Base-by-base conservation (phyloP, 2,329 filamentous ascomycete genomes). In the Trichoderma sp. region DNA sequence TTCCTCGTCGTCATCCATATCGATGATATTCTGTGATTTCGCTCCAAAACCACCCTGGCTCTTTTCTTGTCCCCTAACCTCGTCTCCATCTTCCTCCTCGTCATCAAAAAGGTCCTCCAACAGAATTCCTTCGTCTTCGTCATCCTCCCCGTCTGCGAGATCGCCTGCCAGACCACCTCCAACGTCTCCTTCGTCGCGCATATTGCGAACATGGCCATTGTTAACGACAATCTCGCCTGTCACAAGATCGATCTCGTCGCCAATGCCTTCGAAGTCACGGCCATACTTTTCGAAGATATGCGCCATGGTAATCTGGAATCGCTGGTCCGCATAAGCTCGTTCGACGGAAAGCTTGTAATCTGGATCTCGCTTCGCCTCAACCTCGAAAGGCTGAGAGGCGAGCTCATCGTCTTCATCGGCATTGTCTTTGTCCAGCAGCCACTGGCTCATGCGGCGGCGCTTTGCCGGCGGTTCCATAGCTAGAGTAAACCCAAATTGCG, bases 211-310 rank as follows among this genome's bases (percentile, higher is more conserved):
- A 82, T 98, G 96, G 0, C 96, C 95, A 84, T 97, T 96, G 80
- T 98, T 88, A 70, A 98, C 90, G n/a, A 97, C 86, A 61, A 98
- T 90, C 72, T 93, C 85, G 68, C 93, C 94, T 0, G 93, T 95
- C 64, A 86, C 85, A 71, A 97, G 85, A 80, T 98, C 93, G 76
- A 98, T 94, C 82, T 97, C 94, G 80, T 98, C 95, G 68, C 92
- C 94, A 65, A 95, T 86, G 5, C 91, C 92, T 2, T 90, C 90
- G 77, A 97, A 97, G 79, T 98, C 92, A 74, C 87, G 90, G 68
- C 87, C 90, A 79, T 97, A 98, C 80, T 97, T 98, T 73, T 92
- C 88, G 79, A 97, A 97, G 70, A 98, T 97, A 70, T 88, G 85
- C 78, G 97, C 94, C 79, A 97, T 96, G 6, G 90, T 90, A n/a